phyloP scores from a whole-genome alignment of 2,329 filamentous ascomycete species.

The Hypoxylon sp. region DNA sequence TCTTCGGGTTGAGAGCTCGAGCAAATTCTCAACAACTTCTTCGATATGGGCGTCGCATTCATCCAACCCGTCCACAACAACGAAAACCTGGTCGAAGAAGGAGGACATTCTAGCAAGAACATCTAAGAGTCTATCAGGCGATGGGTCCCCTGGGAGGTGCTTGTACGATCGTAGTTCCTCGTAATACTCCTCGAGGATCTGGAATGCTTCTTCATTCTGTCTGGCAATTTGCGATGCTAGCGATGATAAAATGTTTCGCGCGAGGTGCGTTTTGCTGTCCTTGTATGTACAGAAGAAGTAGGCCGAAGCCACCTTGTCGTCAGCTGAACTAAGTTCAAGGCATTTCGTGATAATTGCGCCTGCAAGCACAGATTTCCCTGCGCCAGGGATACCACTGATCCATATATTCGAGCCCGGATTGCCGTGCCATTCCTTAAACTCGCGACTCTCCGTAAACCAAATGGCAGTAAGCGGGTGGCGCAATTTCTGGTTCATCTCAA shows the following conservation, averaged over 20 bases:
- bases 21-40: constrained; percentile 9
- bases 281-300: constrained; percentile 41
- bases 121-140: background rate
- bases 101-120: constrained; percentile 13
- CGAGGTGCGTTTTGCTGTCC: constrained; percentile 10
- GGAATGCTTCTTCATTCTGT: constrained; percentile 31
- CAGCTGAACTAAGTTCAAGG: constrained; percentile 10
- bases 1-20: constrained; percentile 1
- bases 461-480: constrained; percentile 31
- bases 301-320: constrained; percentile 13
- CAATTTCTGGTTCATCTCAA: constrained; percentile 17
- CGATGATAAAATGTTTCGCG: constrained; percentile 20
- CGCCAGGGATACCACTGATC: constrained; percentile 37
- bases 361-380: constrained; percentile 31
- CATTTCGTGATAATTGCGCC: constrained; percentile 18
- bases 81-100: constrained; percentile 27
- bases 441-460: constrained; percentile 26
- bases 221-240: constrained; percentile 27
- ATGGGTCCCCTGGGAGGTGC: constrained; percentile 7
- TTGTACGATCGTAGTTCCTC: constrained; percentile 13
- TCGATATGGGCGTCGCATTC: constrained; percentile 24
- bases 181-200: constrained; percentile 24
- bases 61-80: constrained; percentile 35
- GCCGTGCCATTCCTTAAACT: constrained; percentile 24
- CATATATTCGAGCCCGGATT: constrained; percentile 30